Percentiles rank a stretch among this genome's conserved stretches.
phyloP scores from a whole-genome alignment of 768 basidiomycete species.

The Cantharellus cinnabarinus region DNA sequence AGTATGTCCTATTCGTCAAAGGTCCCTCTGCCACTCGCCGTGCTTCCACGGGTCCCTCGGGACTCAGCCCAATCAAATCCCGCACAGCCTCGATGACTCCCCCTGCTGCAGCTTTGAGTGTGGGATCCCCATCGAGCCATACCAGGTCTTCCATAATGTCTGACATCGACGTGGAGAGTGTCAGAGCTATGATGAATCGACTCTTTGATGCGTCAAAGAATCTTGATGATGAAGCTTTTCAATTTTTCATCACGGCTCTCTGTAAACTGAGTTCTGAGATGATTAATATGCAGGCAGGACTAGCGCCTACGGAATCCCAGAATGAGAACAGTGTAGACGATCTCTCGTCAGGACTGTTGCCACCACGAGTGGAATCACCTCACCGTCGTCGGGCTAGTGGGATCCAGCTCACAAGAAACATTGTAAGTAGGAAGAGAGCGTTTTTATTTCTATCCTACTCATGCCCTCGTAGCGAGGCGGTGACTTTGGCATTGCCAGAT shows the following conservation, averaged over 20 bases:
- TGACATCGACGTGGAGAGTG: conserved; percentile 56
- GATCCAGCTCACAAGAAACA: conserved; percentile 59
- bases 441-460: conserved; percentile 1
- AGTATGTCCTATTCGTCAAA: conserved; percentile 65
- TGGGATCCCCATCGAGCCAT: neutral
- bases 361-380: neutral
- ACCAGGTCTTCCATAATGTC: conserved; percentile 39
- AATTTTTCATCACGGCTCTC: conserved; percentile 54
- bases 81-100: conserved; percentile 5
- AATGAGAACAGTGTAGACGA: neutral
- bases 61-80: neutral
- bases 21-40: conserved; percentile 11
- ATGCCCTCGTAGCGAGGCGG: conserved; percentile 40
- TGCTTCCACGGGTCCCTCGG: neutral
- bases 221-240: conserved; percentile 66
- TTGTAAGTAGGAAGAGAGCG: conserved; percentile 23
- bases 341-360: neutral
- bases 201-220: conserved; percentile 75
- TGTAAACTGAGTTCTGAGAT: conserved; percentile 81
- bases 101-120: conserved; percentile 3
- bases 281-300: conserved; percentile 57
- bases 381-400: conserved; percentile 68
- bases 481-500: conserved; percentile 81
- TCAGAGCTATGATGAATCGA: conserved; percentile 54
- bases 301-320: no score